A percentile compares a stretch with the other conserved stretches of the same genome.
Conservation (phyloP, 1,284 basidiomycete genomes). For the Takashimella tepidaria region DNA sequence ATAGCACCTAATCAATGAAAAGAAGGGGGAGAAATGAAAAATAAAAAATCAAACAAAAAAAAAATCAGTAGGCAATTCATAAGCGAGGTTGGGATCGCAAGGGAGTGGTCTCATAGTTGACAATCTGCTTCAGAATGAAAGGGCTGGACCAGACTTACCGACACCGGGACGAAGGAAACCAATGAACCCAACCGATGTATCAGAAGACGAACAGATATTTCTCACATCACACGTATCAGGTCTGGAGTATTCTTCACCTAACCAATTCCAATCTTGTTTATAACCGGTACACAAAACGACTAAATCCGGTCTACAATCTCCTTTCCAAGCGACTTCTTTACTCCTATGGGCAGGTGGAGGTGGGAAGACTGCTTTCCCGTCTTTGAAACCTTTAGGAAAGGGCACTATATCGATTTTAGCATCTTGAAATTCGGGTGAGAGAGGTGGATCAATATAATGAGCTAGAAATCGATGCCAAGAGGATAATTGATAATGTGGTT, state of each 20-base stretch:
- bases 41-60: no score
- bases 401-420: slow-evolving; percentile 59
- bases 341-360: slow-evolving; percentile 32
- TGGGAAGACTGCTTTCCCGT: slow-evolving; percentile 55
- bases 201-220: slow-evolving; percentile 53
- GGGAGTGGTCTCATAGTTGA: not conserved
- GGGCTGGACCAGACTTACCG: slow-evolving; percentile 48
- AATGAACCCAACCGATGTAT: slow-evolving; percentile 57
- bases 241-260: slow-evolving; percentile 53
- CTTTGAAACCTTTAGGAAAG: slow-evolving; percentile 54
- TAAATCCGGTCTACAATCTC: slow-evolving; percentile 33
- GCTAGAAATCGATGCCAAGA: slow-evolving; percentile 52
- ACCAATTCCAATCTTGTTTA: slow-evolving; percentile 49
- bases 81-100: no score
- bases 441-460: slow-evolving; percentile 57
- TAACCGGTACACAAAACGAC: slow-evolving; percentile 54
- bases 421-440: slow-evolving; percentile 50
- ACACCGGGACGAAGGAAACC: slow-evolving; percentile 63
- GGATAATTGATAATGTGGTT: slow-evolving; percentile 54
- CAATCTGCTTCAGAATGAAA: not conserved
- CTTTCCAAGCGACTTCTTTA: slow-evolving; percentile 36
- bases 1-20: slow-evolving; percentile 55
- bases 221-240: slow-evolving; percentile 55
- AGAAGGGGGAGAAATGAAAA: no score
- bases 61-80: no score